Evolutionary conservation across 202 grass and related monocot species (phyloP), one percentile per base, ranked within the genome.

Genomic region (Sporobolus alterniflorus): DNA sequence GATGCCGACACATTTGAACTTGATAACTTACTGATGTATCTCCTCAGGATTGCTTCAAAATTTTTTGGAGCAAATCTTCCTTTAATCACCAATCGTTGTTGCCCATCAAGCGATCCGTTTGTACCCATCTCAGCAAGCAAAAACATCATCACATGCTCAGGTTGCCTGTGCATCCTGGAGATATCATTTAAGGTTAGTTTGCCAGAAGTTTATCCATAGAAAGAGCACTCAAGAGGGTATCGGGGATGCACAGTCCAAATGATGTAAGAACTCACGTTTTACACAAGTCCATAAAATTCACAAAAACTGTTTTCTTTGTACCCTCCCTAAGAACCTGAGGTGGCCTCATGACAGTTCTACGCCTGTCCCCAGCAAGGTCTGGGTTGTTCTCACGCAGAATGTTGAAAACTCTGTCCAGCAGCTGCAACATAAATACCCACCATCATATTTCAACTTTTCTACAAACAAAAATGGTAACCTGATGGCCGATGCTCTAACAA

Each of bases 271-370:
- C 85, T n/a, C 54, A 91, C 89, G 74, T 93, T 71, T 91, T 86
- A 33, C 91, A 97, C 11, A 91, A 71, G n/a, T 91, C 94, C 83
- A 91, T 97, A 24, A 97, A 97, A 71, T 97, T 93, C 9, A 87
- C 84, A 40, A 97, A 90, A 21, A 97, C 91, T 5, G 91, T 97
- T 82, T 93, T 97, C 79, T 88, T 97, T 29, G 83, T 88, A 24
- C 89, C 89, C 26, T 97, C 89, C 83, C 90, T 89, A 11, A 93
- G 90, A 80, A 97, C 84, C 11, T 74, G 82, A 34, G 94, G 91
- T 1, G 81, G 72, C 72, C 83, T 77, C 84, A 93, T 86, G 16
- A 93, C 84, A 16, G 84, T 82, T 47, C 65, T 87, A 20, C 80
- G 72, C 44, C 83, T 82, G 28, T 89, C 84, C 25, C 75, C 86